Base-by-base conservation (phyloP, 1,284 basidiomycete genomes). In the Puccinia brachypodii region DNA sequence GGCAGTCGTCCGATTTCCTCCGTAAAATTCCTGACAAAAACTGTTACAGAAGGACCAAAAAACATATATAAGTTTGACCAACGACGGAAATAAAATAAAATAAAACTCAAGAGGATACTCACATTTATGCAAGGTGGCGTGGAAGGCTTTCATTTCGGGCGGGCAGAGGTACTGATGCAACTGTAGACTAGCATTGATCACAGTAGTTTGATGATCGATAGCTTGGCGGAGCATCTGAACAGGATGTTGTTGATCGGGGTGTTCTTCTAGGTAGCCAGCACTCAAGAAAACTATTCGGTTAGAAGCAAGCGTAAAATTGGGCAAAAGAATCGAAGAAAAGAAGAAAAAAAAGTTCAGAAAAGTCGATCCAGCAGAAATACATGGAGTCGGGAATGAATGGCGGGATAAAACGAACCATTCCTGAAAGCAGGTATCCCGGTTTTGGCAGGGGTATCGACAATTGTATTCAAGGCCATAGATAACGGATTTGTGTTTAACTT, bases 1-100 rank as follows among this genome's bases (percentile, higher is more conserved):
- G 83, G 84, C 68, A 87, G 83, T 25, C 85, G 82, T 25, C 83
- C 76, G 58, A 97, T 93, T 87, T 98, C 96, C 33, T 95, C 94
- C 0, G 91, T 88, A 87, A 95, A 98, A 85, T 95, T 95, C 87
- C 93, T 94, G 81, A 89, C 90, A 89, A 95, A 98, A 87, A 97
- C 87, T 88, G 81, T 6, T 28, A 11, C 2, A 16, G 14, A 31
- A 50, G 7, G 47, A 64, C 36, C 42, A 60, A 50, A 40, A 53
- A 36, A 36, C 11, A 8, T 19, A n/a, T 84, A 38, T 25, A 53
- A n/a, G 42, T 56, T n/a, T 38, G 53, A 53, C 16, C 3, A 31
- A 38, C 38, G 13, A 31, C 42, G 82, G 81, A 40, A 44, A 28
- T 33, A 25, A 66, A 40, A 53, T 28, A 44, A 62, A 62, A 60